phyloP scores from a whole-genome alignment of 345 rosid species.

The Acer saccharum region DNA sequence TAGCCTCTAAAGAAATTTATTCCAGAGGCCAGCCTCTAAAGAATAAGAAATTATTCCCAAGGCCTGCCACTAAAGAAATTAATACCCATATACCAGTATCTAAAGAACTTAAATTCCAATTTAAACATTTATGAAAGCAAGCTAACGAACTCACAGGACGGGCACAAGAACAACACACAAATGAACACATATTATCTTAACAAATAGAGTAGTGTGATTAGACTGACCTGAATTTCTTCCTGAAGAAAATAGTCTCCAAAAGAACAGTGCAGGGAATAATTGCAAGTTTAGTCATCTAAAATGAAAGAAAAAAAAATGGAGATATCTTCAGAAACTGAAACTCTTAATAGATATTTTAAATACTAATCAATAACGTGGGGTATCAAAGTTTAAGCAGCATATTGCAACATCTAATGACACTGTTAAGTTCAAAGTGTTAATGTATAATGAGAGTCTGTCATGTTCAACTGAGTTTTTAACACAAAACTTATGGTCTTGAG shows the following conservation, averaged over 20 bases:
- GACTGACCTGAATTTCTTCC: conserved; percentile 89
- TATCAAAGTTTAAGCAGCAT: conserved; percentile 10
- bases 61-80: conserved; percentile 5
- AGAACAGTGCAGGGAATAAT: conserved; percentile 98
- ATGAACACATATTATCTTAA: neutral
- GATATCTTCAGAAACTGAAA: conserved; percentile 22
- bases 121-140: conserved; percentile 4
- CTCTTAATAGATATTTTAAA: neutral
- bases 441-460: neutral
- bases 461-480: neutral
- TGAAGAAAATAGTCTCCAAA: conserved; percentile 96
- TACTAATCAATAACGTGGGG: neutral
- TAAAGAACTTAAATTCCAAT: neutral
- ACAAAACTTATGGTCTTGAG: neutral
- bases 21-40: conserved; percentile 6
- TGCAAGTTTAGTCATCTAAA: conserved; percentile 98
- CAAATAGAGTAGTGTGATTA: conserved; percentile 15
- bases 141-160: neutral
- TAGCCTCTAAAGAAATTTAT: conserved; percentile 4
- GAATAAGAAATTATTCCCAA: neutral
- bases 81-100: neutral
- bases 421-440: neutral
- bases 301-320: conserved; percentile 23
- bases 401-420: neutral
- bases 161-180: conserved; percentile 18